Percentiles rank a stretch among this genome's conserved stretches.
phyloP scores from a whole-genome alignment of 177 flowering plant genomes.

The Vitis hybrid region DNA sequence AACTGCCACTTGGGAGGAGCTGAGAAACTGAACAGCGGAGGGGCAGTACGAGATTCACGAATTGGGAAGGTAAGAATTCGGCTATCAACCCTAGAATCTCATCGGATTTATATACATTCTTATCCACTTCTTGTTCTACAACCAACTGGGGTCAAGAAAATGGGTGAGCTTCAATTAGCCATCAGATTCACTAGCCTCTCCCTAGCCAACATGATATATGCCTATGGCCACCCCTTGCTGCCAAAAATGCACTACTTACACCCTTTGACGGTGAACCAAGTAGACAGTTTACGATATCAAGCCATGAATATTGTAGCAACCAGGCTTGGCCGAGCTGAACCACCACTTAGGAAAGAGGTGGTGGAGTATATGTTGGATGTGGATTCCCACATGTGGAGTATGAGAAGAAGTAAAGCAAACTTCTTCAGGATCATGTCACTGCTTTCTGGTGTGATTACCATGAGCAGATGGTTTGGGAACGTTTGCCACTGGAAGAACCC shows the following conservation, averaged over 20 bases:
- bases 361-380: slow-evolving; percentile 45
- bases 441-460: slow-evolving; percentile 22
- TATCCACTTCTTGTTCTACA: slow-evolving; percentile 39
- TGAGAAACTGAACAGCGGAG: slow-evolving; percentile 19
- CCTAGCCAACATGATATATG: slow-evolving; percentile 29
- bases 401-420: slow-evolving; percentile 45
- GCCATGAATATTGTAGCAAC: slow-evolving; percentile 40
- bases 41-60: slow-evolving; percentile 24
- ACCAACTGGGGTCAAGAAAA: slow-evolving; percentile 39
- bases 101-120: slow-evolving; percentile 29
- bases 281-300: slow-evolving; percentile 33
- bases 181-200: slow-evolving; percentile 33
- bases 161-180: slow-evolving; percentile 38
- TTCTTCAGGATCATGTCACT: slow-evolving; percentile 38
- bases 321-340: slow-evolving; percentile 39
- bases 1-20: slow-evolving; percentile 36
- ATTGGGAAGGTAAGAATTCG: slow-evolving; percentile 44
- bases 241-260: slow-evolving; percentile 43
- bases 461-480: slow-evolving; percentile 27
- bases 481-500: slow-evolving; percentile 38
- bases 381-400: slow-evolving; percentile 45
- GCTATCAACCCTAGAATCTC: slow-evolving; percentile 31
- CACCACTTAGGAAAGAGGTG: slow-evolving; percentile 38
- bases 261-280: slow-evolving; percentile 38
- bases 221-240: slow-evolving; percentile 31